Conservation (phyloP, 345 rosid genomes). For the Nephelium lappaceum region DNA sequence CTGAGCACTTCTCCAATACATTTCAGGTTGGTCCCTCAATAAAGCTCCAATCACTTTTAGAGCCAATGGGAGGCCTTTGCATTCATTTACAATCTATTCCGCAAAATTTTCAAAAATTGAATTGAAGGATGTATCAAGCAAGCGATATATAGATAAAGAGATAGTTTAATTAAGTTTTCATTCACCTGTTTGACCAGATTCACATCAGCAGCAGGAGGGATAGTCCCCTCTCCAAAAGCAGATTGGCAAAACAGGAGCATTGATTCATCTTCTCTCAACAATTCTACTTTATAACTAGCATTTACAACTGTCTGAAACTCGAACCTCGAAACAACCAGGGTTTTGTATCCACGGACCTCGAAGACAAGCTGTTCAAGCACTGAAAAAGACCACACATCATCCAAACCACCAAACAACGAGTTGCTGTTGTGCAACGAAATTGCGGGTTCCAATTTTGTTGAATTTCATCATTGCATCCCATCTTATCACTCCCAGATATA, state of each 20-base stretch:
- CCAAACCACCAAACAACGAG: slow-evolving; percentile 61
- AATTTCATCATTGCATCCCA: slow-evolving; percentile 20
- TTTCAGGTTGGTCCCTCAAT: slow-evolving; percentile 57
- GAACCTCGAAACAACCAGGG: slow-evolving; percentile 76
- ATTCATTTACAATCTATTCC: slow-evolving; percentile 69
- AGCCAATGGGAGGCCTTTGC: slow-evolving; percentile 94
- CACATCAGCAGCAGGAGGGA: slow-evolving; percentile 56
- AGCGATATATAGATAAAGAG: not conserved
- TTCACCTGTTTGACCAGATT: slow-evolving; percentile 70
- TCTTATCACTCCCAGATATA: slow-evolving; percentile 31
- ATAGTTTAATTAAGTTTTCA: not conserved
- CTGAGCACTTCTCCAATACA: slow-evolving; percentile 70
- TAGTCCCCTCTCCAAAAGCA: slow-evolving; percentile 67
- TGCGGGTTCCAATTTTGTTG: slow-evolving; percentile 27
- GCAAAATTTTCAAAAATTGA: not conserved
- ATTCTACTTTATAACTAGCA: slow-evolving; percentile 57
- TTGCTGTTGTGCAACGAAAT: slow-evolving; percentile 27
- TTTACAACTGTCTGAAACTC: slow-evolving; percentile 48
- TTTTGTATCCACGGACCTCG: slow-evolving; percentile 55
- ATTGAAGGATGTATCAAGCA: not conserved
- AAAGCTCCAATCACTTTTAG: slow-evolving; percentile 95
- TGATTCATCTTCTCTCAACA: slow-evolving; percentile 67
- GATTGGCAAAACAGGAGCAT: slow-evolving; percentile 64
- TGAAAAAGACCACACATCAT: slow-evolving; percentile 77
- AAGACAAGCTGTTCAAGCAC: slow-evolving; percentile 62